phyloP scores from a whole-genome alignment of 2,329 filamentous ascomycete genomes.

The Penicillium rolfsii region DNA sequence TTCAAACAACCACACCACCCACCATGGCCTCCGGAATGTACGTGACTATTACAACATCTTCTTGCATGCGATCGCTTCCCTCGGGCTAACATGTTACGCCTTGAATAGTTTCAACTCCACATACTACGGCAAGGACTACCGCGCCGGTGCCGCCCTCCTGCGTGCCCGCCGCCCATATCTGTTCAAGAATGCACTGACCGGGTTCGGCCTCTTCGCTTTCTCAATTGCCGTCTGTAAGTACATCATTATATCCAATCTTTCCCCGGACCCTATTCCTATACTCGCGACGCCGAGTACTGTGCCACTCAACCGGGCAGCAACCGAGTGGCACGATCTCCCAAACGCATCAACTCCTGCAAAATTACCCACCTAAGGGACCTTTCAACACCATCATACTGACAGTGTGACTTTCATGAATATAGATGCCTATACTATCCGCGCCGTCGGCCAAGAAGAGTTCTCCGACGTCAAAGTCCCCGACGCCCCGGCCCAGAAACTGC shows the following conservation, averaged over 20 bases:
- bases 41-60: conserved; percentile 2
- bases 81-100: conserved; percentile 8
- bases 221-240: conserved; percentile 87
- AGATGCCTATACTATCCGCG: conserved; percentile 75
- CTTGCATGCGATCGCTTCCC: neutral
- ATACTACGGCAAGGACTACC: conserved; percentile 89
- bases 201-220: conserved; percentile 72
- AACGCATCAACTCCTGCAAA: neutral
- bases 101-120: conserved; percentile 66
- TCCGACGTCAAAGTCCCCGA: conserved; percentile 91
- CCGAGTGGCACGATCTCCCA: neutral
- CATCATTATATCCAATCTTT: neutral
- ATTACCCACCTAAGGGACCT: neutral
- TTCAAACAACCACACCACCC: conserved; percentile 8
- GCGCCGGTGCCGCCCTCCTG: conserved; percentile 84
- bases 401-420: neutral
- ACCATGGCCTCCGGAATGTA: conserved; percentile 33
- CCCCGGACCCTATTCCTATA: neutral
- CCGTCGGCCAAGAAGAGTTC: conserved; percentile 95
- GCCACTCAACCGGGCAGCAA: conserved; percentile 4
- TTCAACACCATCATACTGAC: conserved; percentile 10
- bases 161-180: conserved; percentile 91
- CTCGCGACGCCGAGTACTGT: conserved; percentile 6
- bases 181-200: conserved; percentile 83
- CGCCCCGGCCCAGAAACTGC: conserved; percentile 52